Conservation (phyloP, 177 flowering plant genomes). For the Vitis hybrid region DNA sequence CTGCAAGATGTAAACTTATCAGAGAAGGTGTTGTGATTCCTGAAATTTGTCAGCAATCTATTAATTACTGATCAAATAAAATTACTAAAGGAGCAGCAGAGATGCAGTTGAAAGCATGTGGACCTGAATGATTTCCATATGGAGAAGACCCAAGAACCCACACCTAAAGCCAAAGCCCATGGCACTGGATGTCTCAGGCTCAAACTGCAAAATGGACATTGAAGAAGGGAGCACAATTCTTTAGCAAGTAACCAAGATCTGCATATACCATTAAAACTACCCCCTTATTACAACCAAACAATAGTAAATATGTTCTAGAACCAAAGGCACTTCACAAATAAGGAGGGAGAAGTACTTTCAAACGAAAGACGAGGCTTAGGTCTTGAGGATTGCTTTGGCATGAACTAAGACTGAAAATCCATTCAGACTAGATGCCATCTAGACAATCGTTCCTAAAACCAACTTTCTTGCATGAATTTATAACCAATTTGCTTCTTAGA, state of each 20-base stretch:
- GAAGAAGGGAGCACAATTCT: not conserved
- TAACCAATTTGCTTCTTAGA: no score
- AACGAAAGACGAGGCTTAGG: no score
- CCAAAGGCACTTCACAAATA: not conserved
- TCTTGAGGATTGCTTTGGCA: no score
- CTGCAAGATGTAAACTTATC: slow-evolving; percentile 41
- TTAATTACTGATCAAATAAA: not conserved
- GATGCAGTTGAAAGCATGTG: slow-evolving; percentile 2
- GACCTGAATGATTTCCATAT: slow-evolving; percentile 99
- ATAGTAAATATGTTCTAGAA: no score
- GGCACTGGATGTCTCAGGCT: slow-evolving; percentile 95
- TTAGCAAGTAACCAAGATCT: no score
- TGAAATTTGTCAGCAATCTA: not conserved
- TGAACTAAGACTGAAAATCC: no score
- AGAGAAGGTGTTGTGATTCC: not conserved
- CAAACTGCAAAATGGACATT: slow-evolving; percentile 59
- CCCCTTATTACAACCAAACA: no score
- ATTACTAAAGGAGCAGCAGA: not conserved
- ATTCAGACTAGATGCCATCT: no score
- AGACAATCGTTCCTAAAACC: no score
- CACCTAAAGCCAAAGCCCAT: slow-evolving; percentile 99
- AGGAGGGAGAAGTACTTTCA: not conserved
- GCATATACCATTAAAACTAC: no score
- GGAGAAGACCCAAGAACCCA: slow-evolving; percentile 97
- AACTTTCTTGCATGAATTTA: no score